Conservation (phyloP, 257 asterid species). For the Scutellaria minor region DNA sequence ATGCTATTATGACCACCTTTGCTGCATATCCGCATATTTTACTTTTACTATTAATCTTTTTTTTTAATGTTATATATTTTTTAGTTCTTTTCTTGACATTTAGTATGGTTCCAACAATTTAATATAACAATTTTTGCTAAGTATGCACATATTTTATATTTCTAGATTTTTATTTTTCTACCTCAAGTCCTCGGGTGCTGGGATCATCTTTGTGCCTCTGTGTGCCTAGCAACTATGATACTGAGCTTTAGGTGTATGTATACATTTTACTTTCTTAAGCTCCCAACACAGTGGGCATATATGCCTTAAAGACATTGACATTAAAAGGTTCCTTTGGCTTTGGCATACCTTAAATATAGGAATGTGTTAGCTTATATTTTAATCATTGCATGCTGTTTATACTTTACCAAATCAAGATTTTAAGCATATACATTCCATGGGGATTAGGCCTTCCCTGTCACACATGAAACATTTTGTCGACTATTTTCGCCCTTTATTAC, state of each 20-base stretch:
- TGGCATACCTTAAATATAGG: not conserved
- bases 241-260: not conserved
- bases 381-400: not conserved
- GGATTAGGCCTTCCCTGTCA: not conserved
- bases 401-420: not conserved
- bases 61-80: too few relatives aligned
- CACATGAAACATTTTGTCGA: conserved; percentile 13
- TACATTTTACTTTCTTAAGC: not conserved
- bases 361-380: not conserved
- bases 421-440: not conserved
- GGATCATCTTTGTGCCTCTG: too few relatives aligned
- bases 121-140: too few relatives aligned
- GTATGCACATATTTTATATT: too few relatives aligned
- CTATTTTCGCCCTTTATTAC: not conserved
- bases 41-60: too few relatives aligned
- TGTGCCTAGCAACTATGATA: not conserved
- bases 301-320: not conserved
- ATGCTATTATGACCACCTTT: too few relatives aligned
- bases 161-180: too few relatives aligned
- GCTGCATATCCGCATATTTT: too few relatives aligned
- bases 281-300: conserved; percentile 16
- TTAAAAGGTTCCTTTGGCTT: not conserved
- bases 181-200: too few relatives aligned
- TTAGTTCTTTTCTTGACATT: too few relatives aligned
- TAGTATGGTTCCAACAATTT: too few relatives aligned